These are phyloP conservation scores for Ogataea naganishii DNA, from an alignment of 805 yeast species.

Conservation along the genomic window DNA sequence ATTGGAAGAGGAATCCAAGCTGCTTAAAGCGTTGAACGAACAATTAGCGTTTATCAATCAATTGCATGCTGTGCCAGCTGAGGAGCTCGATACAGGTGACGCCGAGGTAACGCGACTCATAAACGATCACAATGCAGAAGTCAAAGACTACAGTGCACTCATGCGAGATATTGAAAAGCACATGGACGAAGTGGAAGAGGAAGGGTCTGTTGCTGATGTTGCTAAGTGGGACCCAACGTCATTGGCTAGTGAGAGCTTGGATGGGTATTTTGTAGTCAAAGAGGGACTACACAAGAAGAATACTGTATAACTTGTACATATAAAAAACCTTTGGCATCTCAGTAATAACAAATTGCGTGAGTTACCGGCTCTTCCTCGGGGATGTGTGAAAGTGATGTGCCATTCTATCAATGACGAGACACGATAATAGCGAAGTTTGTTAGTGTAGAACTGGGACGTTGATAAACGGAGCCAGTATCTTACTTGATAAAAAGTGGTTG, in stretches of 20 bases:
- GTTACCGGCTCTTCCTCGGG: too few relatives aligned
- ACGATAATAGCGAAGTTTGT: too few relatives aligned
- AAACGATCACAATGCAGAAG: conserved; percentile 14
- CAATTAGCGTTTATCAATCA: conserved; percentile 44
- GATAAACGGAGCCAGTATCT: too few relatives aligned
- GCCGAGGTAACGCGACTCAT: conserved; percentile 17
- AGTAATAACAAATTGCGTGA: too few relatives aligned
- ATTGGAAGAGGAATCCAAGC: conserved; percentile 18
- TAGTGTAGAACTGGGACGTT: too few relatives aligned
- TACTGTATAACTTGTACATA: conserved; percentile 10
- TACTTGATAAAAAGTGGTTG: too few relatives aligned
- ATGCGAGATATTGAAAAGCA: conserved; percentile 13
- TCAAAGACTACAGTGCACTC: conserved; percentile 20
- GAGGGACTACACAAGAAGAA: conserved; percentile 36
- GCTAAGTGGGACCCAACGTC: conserved; percentile 34
- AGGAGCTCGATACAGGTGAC: conserved; percentile 5
- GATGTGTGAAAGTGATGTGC: too few relatives aligned
- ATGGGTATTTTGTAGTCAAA: conserved; percentile 33
- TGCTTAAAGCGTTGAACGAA: conserved; percentile 29
- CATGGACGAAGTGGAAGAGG: conserved; percentile 12
- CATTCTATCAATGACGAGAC: too few relatives aligned
- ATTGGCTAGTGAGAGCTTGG: conserved; percentile 23
- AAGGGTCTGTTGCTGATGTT: too few relatives aligned
- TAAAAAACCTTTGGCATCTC: too few relatives aligned
- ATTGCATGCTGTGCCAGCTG: conserved; percentile 26